A percentile compares a stretch with the other conserved stretches of the same genome.
These are phyloP conservation scores for Brasenia schreberi DNA, from an alignment of 164 flowering plant species.

Conservation along the genomic window DNA sequence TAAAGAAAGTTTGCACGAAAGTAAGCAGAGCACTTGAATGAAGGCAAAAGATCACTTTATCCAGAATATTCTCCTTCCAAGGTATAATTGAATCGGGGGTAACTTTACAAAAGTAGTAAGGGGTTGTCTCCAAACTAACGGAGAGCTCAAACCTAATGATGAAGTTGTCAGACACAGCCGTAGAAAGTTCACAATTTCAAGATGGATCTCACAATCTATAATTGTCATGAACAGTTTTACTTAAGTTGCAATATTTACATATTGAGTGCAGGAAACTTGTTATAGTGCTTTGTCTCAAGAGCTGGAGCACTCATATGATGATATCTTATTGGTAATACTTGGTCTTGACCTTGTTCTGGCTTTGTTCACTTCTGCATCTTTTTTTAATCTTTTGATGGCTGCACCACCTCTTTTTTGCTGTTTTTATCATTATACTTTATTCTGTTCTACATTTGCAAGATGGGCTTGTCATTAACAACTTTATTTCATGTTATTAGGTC, in stretches of 20 bases:
- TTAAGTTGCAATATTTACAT: neutral
- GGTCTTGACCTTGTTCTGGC: neutral
- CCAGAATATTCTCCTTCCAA: no score
- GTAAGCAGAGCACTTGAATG: no score
- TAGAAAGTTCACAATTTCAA: no score
- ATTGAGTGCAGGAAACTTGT: slow-evolving; percentile 62
- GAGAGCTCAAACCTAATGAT: neutral
- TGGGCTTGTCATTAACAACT: neutral
- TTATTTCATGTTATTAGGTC: neutral
- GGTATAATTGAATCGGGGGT: neutral
- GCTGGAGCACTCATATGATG: slow-evolving; percentile 46
- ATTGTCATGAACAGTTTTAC: neutral
- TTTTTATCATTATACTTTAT: neutral
- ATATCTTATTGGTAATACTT: slow-evolving; percentile 37
- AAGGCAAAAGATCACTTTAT: no score
- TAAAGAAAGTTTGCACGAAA: no score
- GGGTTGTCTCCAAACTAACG: neutral
- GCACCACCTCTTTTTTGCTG: neutral
- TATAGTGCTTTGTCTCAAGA: slow-evolving; percentile 60
- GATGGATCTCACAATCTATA: no score
- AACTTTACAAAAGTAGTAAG: neutral
- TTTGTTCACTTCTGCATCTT: neutral
- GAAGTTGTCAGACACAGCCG: no score
- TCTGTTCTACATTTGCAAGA: neutral
- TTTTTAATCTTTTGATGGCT: neutral